Evolutionary conservation across 148 eudicot species (phyloP), one percentile per base, ranked within the genome.

Genomic region (Heliosperma pusillum): DNA sequence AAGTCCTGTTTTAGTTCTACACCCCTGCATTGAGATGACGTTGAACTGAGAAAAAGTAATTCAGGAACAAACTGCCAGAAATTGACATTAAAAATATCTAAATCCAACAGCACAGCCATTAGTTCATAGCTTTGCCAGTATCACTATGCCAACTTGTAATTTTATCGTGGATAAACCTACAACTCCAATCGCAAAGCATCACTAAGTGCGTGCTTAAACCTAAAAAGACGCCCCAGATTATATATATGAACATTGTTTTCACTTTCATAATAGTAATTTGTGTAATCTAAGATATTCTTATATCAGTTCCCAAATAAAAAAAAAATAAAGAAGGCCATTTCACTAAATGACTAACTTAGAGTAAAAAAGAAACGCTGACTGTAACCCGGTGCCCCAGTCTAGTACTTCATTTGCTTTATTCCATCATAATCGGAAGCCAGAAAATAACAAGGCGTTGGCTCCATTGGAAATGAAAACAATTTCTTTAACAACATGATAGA

Each of bases 1-100:
- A 50, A 84, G 79, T 26, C 97, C 96, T 75, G 78, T 73, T 25
- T 86, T 88, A 30, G 87, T 83, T 81, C 86, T 90, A 75, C 88
- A 89, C 53, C 90, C 86, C 97, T 93, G 84, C 79, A 87, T 50
- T 12, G 27, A 30, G 21, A 57, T 7, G 64, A 26, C 17, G 50
- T 5, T 24, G 26, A 12, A 33, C 17, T 52, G 63, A 71, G 70
- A 65, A 56, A 53, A 12, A 26, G 21, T 70, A 3, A 24, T 56
- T 53, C 57, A 8, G 10, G 55, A 27, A 40, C 10, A n/a, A 60
- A 20, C 29, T 24, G 59, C 52, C 36, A 30, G 22, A 33, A 30
- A 26, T 21, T 27, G 15, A 40, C 53, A 16, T 26, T 50, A 25
- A 17, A 5, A 13, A 24, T 47, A 61, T 26, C 29, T n/a, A 19